Percentiles rank a stretch among this genome's conserved stretches.
phyloP scores from a whole-genome alignment of 2,329 filamentous ascomycete species.

The Ophidiomyces ophidiicola region DNA sequence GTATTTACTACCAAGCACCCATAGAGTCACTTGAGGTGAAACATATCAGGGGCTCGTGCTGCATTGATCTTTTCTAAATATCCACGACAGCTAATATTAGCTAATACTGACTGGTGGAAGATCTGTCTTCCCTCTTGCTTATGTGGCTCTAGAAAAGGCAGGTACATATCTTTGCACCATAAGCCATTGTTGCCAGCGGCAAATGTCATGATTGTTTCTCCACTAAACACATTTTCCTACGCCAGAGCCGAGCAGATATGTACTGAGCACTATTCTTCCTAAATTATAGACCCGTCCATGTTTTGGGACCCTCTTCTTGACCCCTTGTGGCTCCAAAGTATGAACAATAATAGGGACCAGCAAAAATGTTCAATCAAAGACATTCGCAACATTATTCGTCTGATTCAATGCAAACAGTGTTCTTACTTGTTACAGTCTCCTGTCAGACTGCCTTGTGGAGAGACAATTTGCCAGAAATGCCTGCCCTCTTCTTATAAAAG shows the following conservation, averaged over 20 bases:
- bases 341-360: not conserved
- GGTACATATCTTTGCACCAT: no score
- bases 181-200: no score
- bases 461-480: conserved; percentile 63
- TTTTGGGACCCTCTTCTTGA: not conserved
- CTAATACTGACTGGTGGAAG: no score
- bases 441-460: conserved; percentile 68
- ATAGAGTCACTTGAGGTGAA: no score
- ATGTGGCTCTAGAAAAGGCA: no score
- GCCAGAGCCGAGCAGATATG: not conserved
- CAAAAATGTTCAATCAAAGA: conserved; percentile 23
- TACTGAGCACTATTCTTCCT: not conserved
- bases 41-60: no score
- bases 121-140: no score
- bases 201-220: no score
- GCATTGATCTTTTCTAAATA: no score
- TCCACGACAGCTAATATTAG: no score
- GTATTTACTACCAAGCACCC: no score
- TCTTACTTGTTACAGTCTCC: conserved; percentile 55
- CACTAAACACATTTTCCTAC: no score
- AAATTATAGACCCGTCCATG: not conserved
- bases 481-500: conserved; percentile 55
- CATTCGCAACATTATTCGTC: conserved; percentile 53
- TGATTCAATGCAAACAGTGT: conserved; percentile 68
- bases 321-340: not conserved